Evolutionary conservation across 371 early-diverging fungal genomes (phyloP), one percentile per base, ranked within the genome.

Genomic region (Fennellomyces sp.): DNA sequence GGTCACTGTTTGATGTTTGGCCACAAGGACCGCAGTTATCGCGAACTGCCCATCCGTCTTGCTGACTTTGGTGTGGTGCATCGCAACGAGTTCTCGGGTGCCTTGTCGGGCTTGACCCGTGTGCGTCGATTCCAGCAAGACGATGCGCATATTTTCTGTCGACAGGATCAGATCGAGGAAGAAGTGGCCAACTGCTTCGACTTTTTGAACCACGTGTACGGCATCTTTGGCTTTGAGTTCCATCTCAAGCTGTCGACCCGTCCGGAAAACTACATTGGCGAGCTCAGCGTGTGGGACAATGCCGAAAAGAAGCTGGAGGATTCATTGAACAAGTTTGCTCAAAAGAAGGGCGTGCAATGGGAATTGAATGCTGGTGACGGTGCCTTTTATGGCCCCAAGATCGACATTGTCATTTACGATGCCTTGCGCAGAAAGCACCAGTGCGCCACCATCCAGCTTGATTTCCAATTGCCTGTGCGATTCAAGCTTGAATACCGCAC

Each of bases 311-410:
- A 81, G 55, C 83, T 99, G 59, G 89, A 86, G 49, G 81, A 86
- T 45, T 92, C 97, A 6, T 77, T 97, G 72, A 80, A 90, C 64
- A 75, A 84, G 60, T 92, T 89, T 73, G 91, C 66, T 25, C 41
- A 63, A 28, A 25, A 65, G 23, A 74, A 76, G 58, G 73, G 95
- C 11, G 61, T 78, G 21, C 54, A 64, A 5, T 99, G 97, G 97
- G 86, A 84, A 60, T 58, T 99, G 31, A 97, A 99, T 76, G 93
- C 92, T 21, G 98, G 99, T 66, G 99, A 99, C 85, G 99, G 99
- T 38, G 99, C 99, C 25, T 99, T 99, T 88, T 99, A 99, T 77
- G 99, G 99, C 5, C 99, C 99, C 68, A 99, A 99, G 90, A 96
- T 99, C 70, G 99, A 99, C 83, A 99, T 99, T 68, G 89, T 91